Evolutionary conservation across 2,329 filamentous ascomycete genomes (phyloP).

Genomic region (Dothistroma septosporum): DNA sequence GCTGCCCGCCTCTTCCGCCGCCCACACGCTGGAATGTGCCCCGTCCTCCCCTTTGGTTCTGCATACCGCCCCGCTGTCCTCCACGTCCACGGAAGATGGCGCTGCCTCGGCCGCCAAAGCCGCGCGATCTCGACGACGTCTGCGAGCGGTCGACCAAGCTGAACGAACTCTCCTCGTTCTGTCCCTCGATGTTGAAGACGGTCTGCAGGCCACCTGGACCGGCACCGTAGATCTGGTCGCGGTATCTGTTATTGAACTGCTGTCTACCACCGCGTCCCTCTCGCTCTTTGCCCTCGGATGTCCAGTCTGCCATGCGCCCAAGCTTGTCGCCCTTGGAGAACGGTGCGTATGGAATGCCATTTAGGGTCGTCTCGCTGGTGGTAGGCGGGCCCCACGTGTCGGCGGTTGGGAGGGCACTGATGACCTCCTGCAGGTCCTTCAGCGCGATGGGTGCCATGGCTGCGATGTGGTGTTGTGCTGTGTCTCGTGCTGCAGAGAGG

Average conservation of each 20-base stretch:
- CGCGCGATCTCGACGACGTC: conserved; percentile 75
- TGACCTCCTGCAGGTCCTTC: conserved; percentile 46
- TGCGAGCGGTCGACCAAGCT: conserved; percentile 95
- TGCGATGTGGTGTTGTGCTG: background rate
- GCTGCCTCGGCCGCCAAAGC: conserved; percentile 78
- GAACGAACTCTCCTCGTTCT: conserved; percentile 96
- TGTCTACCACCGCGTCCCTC: conserved; percentile 72
- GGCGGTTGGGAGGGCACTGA: conserved; percentile 42
- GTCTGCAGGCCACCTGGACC: conserved; percentile 65
- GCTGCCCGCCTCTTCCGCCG: conserved; percentile 61
- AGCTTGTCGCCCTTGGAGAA: conserved; percentile 99
- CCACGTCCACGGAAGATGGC: conserved; percentile 71
- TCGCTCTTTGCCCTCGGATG: conserved; percentile 73
- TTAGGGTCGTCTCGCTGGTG: conserved; percentile 79
- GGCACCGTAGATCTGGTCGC: conserved; percentile 95
- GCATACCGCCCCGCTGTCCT: conserved; percentile 67
- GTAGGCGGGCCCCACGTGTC: conserved; percentile 75
- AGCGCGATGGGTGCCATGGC: conserved; percentile 39
- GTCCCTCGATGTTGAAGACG: conserved; percentile 83
- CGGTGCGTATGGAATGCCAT: conserved; percentile 93
- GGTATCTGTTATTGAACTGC: conserved; percentile 88
- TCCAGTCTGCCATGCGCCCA: conserved; percentile 99
- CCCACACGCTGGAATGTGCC: conserved; percentile 70
- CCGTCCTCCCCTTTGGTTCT: conserved; percentile 63
- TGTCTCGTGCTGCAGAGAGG: background rate